phyloP scores from a whole-genome alignment of 1,284 basidiomycete genomes.

The Coniophora puteana region DNA sequence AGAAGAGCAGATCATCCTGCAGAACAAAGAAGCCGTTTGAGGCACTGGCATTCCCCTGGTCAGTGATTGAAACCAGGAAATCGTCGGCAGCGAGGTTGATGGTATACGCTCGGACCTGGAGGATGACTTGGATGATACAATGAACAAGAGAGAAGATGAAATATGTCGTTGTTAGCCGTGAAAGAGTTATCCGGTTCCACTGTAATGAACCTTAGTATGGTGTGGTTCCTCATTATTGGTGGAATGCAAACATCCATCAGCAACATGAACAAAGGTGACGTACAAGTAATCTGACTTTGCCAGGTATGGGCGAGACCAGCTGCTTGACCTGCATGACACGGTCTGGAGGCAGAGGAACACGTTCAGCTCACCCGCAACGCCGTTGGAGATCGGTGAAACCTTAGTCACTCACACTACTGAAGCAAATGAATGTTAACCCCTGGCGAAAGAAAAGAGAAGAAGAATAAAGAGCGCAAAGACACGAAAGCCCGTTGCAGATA shows the following conservation, averaged over 20 bases:
- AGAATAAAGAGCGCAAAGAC: conserved; percentile 5
- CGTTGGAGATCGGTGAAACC: conserved; percentile 4
- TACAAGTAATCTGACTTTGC: conserved; percentile 52
- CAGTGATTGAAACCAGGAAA: conserved; percentile 49
- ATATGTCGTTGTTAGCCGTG: conserved; percentile 61
- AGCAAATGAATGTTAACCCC: conserved; percentile 36
- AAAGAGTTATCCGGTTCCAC: conserved; percentile 71
- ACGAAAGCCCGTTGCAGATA: conserved; percentile 10
- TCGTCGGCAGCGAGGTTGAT: conserved; percentile 57
- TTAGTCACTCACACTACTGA: conserved; percentile 15
- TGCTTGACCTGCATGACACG: conserved; percentile 43
- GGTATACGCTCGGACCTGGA: conserved; percentile 65
- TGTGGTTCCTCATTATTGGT: conserved; percentile 3
- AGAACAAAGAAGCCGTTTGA: conserved; percentile 51
- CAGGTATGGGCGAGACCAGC: conserved; percentile 35
- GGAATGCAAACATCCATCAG: not conserved
- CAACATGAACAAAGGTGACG: conserved; percentile 20
- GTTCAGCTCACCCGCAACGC: conserved; percentile 1
- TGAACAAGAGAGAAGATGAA: conserved; percentile 65
- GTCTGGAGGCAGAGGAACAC: conserved; percentile 1
- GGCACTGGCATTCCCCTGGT: conserved; percentile 44
- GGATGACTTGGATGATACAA: conserved; percentile 61
- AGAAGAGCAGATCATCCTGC: conserved; percentile 48
- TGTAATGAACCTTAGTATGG: conserved; percentile 21
- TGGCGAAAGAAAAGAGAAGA: conserved; percentile 36